Percentiles rank a stretch among this genome's conserved stretches.
Evolutionary conservation across 176 grass and related monocot genomes (phyloP).

Genomic region (Coix lacrymajobi): DNA sequence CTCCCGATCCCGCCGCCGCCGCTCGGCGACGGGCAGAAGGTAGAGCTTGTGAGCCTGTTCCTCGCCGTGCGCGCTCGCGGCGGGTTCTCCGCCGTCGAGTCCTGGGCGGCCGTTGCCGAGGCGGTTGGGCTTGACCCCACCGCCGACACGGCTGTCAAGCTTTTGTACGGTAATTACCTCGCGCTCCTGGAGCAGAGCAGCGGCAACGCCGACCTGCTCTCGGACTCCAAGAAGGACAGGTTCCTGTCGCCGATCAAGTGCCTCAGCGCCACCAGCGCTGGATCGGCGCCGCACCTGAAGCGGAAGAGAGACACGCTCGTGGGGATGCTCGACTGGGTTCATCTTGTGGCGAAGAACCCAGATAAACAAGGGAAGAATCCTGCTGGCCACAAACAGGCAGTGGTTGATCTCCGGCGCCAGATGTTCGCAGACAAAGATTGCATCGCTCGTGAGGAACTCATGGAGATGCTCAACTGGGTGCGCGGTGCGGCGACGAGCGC

Average conservation of each 20-base stretch:
- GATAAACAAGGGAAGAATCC: not conserved
- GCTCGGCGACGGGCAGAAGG: not conserved
- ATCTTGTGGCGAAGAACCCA: slow-evolving; percentile 33
- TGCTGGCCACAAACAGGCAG: not conserved
- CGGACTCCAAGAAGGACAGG: slow-evolving; percentile 11
- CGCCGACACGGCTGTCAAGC: slow-evolving; percentile 3
- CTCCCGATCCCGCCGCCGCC: slow-evolving; percentile 10
- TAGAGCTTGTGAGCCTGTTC: slow-evolving; percentile 48
- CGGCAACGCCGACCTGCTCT: not conserved
- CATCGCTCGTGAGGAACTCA: not conserved
- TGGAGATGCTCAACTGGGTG: not conserved
- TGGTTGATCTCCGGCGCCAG: not conserved
- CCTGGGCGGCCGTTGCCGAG: slow-evolving; percentile 32
- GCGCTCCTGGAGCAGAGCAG: slow-evolving; percentile 20
- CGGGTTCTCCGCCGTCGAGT: slow-evolving; percentile 29
- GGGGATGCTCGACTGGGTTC: slow-evolving; percentile 34
- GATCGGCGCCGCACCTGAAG: slow-evolving; percentile 22
- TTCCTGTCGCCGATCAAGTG: not conserved
- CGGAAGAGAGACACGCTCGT: slow-evolving; percentile 24
- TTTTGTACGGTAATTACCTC: slow-evolving; percentile 40
- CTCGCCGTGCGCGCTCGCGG: slow-evolving; percentile 17
- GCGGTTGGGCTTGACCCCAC: slow-evolving; percentile 20
- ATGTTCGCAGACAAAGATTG: slow-evolving; percentile 21
- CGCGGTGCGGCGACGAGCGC: not conserved
- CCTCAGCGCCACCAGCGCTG: not conserved